Evolutionary conservation across 2,329 filamentous ascomycete species (phyloP), one percentile per base, ranked within the genome.

Genomic region (Kalmusia sp.): DNA sequence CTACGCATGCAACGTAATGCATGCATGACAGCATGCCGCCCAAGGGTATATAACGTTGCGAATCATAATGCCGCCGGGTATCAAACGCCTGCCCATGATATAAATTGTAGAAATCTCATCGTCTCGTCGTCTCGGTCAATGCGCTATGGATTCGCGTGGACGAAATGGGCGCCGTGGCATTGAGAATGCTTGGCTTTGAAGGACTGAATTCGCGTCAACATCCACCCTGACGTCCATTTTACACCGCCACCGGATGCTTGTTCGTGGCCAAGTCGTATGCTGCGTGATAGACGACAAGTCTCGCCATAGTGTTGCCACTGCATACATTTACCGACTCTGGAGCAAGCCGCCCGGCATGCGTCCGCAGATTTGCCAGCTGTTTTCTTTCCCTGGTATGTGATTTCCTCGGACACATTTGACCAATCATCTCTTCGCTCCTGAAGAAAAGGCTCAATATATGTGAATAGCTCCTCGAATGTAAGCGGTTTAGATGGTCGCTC

Each of bases 381-480:
- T 27, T 63, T 54, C 6, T 59, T 55, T 4, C 63, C 61, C 1
- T 58, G 59, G 51, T 67, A 62, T 2, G 47, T 55, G 3, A 67
- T 54, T 25, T 70, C 66, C 5, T 70, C 65, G 0, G 71, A 70
- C 55, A 72, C 51, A 45, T 74, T 74, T 0, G 65, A 57, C 71
- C 71, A 74, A 40, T 74, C 68, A 3, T 68, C 67, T 2, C 49
- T 44, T 6, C 58, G 64, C 2, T 60, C 58, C 9, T 60, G 58
- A 1, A 74, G 40, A 3, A 55, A 49, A 3, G 68, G 63, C 48
- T 72, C 68, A 11, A 72, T 64, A 28, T 66, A 57, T 0, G 55
- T 55, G 46, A 70, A 74, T 4, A 74, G 58, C 40, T 73, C 69
- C 41, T 71, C 69, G 27, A 71, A 74, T 17, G 64, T 70, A 3